Conservation (phyloP, 805 yeast genomes). For the Ogataea angusta region DNA sequence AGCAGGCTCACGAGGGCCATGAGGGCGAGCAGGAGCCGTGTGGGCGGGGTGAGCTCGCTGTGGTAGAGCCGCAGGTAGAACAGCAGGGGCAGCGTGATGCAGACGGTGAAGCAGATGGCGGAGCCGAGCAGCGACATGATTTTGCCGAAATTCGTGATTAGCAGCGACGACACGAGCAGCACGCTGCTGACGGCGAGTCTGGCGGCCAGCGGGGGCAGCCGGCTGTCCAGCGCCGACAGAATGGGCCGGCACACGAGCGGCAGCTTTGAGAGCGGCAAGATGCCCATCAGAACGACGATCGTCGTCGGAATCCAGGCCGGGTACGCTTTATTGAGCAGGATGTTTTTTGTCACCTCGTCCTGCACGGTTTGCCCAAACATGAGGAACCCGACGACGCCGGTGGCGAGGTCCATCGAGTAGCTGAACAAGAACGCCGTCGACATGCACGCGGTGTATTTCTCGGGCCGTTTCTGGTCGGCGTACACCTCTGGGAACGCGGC, state of each 20-base stretch:
- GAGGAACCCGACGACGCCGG: slow-evolving; percentile 64
- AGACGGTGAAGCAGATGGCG: slow-evolving; percentile 72
- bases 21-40: slow-evolving; percentile 38
- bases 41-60: slow-evolving; percentile 38
- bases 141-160: slow-evolving; percentile 76
- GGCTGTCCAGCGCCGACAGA: slow-evolving; percentile 59
- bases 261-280: slow-evolving; percentile 79
- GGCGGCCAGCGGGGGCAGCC: slow-evolving; percentile 20
- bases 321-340: slow-evolving; percentile 43
- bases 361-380: slow-evolving; percentile 51
- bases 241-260: slow-evolving; percentile 85
- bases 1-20: slow-evolving; percentile 44
- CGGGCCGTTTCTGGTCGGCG: slow-evolving; percentile 68
- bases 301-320: slow-evolving; percentile 45
- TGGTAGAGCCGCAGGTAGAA: slow-evolving; percentile 64
- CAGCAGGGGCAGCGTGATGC: slow-evolving; percentile 71
- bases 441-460: slow-evolving; percentile 51
- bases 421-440: slow-evolving; percentile 59
- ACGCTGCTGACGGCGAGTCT: slow-evolving; percentile 50
- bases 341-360: slow-evolving; percentile 51
- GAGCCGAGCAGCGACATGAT: slow-evolving; percentile 81
- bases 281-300: slow-evolving; percentile 68
- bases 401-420: slow-evolving; percentile 54
- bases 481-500: slow-evolving; percentile 74
- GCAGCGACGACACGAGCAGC: slow-evolving; percentile 57